Evolutionary conservation across 208 protist genomes (phyloP), one percentile per base, ranked within the genome.

Genomic region (Trichomonas vaginalis): DNA sequence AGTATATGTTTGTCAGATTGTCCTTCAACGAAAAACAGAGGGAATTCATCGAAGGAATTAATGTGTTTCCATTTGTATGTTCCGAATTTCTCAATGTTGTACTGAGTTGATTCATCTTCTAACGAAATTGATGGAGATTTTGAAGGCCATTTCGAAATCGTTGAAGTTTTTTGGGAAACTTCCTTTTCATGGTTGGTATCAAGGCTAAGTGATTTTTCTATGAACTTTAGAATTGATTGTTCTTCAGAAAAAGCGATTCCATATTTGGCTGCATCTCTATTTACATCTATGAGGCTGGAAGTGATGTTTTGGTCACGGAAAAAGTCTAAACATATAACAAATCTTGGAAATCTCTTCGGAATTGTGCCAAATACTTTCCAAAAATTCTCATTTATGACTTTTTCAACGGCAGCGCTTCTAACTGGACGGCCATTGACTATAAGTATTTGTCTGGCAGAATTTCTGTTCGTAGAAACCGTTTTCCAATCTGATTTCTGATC

Each of bases 271-370:
- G 82, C n/a, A n/a, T 90, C 82, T n/a, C 17, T 48, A 48, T 90
- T 90, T 10, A 90, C 42, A 37, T 90, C 82, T 21, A 90, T 39
- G 14, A 90, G 35, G 3, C 40, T 45, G 21, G 82, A 90, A 90
- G n/a, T 48, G 3, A 90, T 46, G n/a, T 46, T 3, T 12, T 17
- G 35, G 4, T 90, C 82, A 48, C 42, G 6, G 23, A 48, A 90
- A n/a, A 90, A 90, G 42, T 90, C 82, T 32, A 90, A 45, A n/a
- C 82, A 90, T n/a, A 90, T n/a, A 48, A 90, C 42, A 90, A 45
- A 90, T n/a, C 82, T 9, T 46, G 82, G 23, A 90, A n/a, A 48
- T 48, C 82, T 90, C 48, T 90, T 90, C 0, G 82, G 82, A 46
- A 90, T 27, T n/a, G 82, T 48, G 17, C 82, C 82, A 90, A 39